Evolutionary conservation across 768 basidiomycete genomes (phyloP).

Genomic region (Phaeotremella skinneri): DNA sequence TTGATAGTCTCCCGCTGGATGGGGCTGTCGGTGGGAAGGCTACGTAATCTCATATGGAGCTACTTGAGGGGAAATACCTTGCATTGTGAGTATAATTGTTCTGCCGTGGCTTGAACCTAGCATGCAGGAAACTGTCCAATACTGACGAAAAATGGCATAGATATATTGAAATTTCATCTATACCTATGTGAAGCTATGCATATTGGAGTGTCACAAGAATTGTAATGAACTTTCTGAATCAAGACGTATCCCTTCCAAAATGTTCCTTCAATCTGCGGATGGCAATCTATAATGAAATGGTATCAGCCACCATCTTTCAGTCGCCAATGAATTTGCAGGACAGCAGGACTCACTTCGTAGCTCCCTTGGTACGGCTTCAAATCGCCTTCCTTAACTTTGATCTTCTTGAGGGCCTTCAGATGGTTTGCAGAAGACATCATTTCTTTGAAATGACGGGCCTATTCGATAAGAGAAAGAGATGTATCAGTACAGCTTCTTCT

Average conservation of each 20-base stretch:
- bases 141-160: no score
- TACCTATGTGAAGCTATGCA: no score
- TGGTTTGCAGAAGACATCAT: conserved; percentile 75
- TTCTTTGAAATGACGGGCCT: conserved; percentile 84
- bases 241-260: conserved; percentile 22
- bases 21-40: neutral
- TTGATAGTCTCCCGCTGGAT: conserved; percentile 2
- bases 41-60: neutral
- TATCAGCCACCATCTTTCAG: neutral
- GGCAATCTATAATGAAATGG: conserved; percentile 28
- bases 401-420: conserved; percentile 64
- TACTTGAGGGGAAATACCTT: conserved; percentile 1
- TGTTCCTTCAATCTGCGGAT: conserved; percentile 35
- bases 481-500: conserved; percentile 1
- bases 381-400: conserved; percentile 65
- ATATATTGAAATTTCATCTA: no score
- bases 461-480: neutral
- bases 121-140: no score
- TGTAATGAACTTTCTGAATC: neutral
- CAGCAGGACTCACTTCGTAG: conserved; percentile 63
- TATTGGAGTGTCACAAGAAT: no score
- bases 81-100: conserved; percentile 6
- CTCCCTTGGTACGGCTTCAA: conserved; percentile 58
- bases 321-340: neutral
- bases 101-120: no score